Base-by-base conservation (phyloP, 441 rosid genomes). In the Croton setiger region DNA sequence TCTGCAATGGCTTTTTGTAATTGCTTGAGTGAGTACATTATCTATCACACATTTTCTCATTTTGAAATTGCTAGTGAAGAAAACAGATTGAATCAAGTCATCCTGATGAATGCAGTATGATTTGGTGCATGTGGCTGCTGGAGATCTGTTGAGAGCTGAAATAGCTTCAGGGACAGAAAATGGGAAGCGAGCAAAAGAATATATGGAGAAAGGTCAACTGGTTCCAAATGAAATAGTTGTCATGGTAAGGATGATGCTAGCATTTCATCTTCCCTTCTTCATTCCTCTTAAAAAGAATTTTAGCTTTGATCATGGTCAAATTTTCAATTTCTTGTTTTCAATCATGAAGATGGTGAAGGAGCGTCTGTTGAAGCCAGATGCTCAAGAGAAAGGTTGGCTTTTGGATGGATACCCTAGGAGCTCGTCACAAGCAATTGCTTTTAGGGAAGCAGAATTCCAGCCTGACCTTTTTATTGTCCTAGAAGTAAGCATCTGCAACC, bases 381-480 rank as follows among this genome's bases (percentile, higher is more conserved):
- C 97, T 71, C 76, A 75, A 71, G 82, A 85, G 75, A 87, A 82
- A 11, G 98, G 98, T 39, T 93, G 98, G 98, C 95, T 93, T 80
- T 79, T 93, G 75, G 98, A 93, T 89, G 98, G 98, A 73, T 93
- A 88, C 48, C 98, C 98, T 43, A 82, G 97, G 79, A 93, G 98
- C 80, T 76, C 74, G 76, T 89, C 95, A 8, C 98, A 93, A 82
- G 97, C 96, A 60, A 81, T 80, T 64, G 97, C 92, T 80, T 85
- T 94, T 20, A 75, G 79, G 75, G 82, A 82, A n/a, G 84, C 64
- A 74, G 90, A 93, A 39, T 77, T 91, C 78, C 74, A 72, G 71
- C 95, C 98, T 20, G 89, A 94, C 80, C 79, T 91, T 63, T 91
- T 94, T 81, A 87, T 94, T 75, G 78, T 94, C 69, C 76, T 91